Evolutionary conservation across 306 rosid species (phyloP).

Genomic region (Amphicarpaea edgeworthii): DNA sequence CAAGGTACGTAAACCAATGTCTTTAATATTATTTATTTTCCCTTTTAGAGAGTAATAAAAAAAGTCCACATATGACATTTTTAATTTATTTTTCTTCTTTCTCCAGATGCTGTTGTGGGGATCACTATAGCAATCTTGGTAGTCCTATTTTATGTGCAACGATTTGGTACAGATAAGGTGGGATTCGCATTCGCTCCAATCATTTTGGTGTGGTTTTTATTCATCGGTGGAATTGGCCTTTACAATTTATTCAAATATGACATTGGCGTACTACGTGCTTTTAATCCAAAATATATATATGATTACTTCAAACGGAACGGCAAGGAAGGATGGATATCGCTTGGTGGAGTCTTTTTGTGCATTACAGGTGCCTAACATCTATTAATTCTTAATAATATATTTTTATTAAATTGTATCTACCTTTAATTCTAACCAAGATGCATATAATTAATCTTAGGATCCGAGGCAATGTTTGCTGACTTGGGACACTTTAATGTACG

Average conservation of each 20-base stretch:
- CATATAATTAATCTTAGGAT: slow-evolving; percentile 50
- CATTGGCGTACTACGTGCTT: slow-evolving; percentile 51
- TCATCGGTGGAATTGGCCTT: slow-evolving; percentile 54
- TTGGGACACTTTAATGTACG: slow-evolving; percentile 83
- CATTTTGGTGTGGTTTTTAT: slow-evolving; percentile 46
- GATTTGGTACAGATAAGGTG: slow-evolving; percentile 62
- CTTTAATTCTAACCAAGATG: slow-evolving; percentile 10
- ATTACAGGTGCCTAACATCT: slow-evolving; percentile 44
- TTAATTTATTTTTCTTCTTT: not conserved
- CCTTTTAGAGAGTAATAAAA: too few relatives aligned
- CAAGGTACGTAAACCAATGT: slow-evolving; percentile 48
- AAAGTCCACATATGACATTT: not conserved
- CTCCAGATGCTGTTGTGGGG: slow-evolving; percentile 52
- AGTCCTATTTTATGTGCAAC: slow-evolving; percentile 44
- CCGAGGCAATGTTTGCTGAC: slow-evolving; percentile 98
- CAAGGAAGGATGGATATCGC: slow-evolving; percentile 57
- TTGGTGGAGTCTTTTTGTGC: slow-evolving; percentile 61
- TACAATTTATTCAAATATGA: slow-evolving; percentile 57
- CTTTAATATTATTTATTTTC: too few relatives aligned
- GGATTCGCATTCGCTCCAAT: slow-evolving; percentile 56
- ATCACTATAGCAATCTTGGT: slow-evolving; percentile 49
- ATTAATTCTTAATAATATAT: too few relatives aligned
- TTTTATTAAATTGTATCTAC: not conserved
- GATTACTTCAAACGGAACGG: slow-evolving; percentile 61
- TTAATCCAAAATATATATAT: slow-evolving; percentile 55